These are phyloP conservation scores for Inga laurina DNA, from an alignment of 306 rosid species.

Conservation along the genomic window DNA sequence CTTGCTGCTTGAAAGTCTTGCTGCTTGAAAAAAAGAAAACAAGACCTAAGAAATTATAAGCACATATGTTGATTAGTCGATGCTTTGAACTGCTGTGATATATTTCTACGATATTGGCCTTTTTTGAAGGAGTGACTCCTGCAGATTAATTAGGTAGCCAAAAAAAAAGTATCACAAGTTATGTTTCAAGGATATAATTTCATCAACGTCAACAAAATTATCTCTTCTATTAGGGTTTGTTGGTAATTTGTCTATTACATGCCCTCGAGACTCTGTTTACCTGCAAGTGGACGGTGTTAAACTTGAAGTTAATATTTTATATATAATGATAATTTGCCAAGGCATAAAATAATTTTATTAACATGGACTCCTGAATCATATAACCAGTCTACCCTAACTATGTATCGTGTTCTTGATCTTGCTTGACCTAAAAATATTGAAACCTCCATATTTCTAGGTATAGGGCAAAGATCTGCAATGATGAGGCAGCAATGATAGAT, in stretches of 20 bases:
- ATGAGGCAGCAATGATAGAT: not conserved
- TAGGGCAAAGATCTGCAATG: slow-evolving; percentile 19
- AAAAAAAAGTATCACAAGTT: not conserved
- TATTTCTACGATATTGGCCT: not conserved
- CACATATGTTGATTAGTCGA: not conserved
- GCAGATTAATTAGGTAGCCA: not conserved
- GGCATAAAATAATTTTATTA: not conserved
- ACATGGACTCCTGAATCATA: not conserved
- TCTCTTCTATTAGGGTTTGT: not conserved
- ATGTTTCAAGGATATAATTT: not conserved
- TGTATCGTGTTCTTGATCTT: not conserved
- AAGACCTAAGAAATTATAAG: not conserved
- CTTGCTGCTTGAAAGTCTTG: not conserved
- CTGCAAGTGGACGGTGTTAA: not conserved
- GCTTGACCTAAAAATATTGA: not conserved
- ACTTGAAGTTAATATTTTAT: not conserved
- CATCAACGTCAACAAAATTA: not conserved
- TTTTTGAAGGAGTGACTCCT: not conserved
- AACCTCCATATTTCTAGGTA: slow-evolving; percentile 24
- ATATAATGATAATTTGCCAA: not conserved
- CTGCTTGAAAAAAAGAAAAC: not conserved
- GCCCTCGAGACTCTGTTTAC: not conserved
- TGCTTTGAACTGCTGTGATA: not conserved
- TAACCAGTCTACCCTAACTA: not conserved
- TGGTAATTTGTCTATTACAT: not conserved